A percentile compares a stretch with the other conserved stretches of the same genome.
phyloP scores from a whole-genome alignment of 108 stramenopile genomes.

The Cyclotella sp. region DNA sequence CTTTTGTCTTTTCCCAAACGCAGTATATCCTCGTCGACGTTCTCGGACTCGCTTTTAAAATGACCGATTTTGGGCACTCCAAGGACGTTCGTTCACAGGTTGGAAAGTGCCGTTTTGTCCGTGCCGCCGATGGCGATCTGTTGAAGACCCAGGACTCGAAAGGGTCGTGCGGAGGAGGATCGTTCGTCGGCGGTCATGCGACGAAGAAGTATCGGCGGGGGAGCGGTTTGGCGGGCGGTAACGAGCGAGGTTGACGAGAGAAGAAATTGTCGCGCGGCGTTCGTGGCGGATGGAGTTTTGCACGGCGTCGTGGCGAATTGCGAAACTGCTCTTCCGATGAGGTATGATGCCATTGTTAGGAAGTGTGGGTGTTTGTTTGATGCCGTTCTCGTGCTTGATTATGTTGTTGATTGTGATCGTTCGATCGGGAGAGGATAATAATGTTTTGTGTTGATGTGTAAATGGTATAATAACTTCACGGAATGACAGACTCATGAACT shows the following conservation, averaged over 20 bases:
- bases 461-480: no score
- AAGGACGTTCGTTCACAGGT: constrained; percentile 87
- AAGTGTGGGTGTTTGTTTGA: no score
- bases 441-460: no score
- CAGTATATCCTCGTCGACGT: constrained; percentile 98
- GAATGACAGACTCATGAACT: no score
- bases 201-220: neutral
- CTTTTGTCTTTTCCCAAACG: constrained; percentile 67
- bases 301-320: no score
- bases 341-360: neutral
- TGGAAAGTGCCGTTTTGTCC: constrained; percentile 66
- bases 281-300: neutral
- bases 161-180: constrained; percentile 56
- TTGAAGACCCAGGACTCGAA: constrained; percentile 93
- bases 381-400: neutral
- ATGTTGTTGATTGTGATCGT: neutral
- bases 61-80: constrained; percentile 76
- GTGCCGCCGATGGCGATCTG: constrained; percentile 94
- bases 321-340: neutral
- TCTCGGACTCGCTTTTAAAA: constrained; percentile 85
- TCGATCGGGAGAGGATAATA: no score
- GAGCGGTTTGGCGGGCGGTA: neutral
- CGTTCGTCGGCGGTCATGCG: neutral
- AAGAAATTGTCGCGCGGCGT: neutral
- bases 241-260: neutral